A percentile compares a stretch with the other conserved stretches of the same genome.
Conservation (phyloP, 2,329 filamentous ascomycete genomes). For the Hypoxylon sp. region DNA sequence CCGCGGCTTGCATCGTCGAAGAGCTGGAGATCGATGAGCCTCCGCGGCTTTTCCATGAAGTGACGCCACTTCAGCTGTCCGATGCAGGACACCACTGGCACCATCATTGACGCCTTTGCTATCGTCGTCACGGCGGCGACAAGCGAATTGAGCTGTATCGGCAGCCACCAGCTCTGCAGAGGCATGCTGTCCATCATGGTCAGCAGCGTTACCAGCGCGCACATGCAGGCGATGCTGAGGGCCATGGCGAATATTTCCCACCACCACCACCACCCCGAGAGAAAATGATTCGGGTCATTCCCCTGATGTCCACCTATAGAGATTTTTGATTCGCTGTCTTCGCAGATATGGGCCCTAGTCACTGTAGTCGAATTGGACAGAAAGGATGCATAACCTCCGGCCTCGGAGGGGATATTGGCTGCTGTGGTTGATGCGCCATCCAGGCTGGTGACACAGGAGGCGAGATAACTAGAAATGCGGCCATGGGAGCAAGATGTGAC, state of each 20-base stretch:
- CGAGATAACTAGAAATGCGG: neutral
- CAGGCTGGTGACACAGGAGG: neutral
- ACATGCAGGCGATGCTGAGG: conserved; percentile 29
- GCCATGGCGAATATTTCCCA: conserved; percentile 35
- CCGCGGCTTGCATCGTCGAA: conserved; percentile 40
- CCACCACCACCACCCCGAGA: conserved; percentile 36
- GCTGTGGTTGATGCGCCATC: neutral
- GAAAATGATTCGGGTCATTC: too few species aligned
- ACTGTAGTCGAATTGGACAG: neutral
- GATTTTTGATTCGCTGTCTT: neutral
- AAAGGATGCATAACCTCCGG: neutral
- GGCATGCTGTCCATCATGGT: conserved; percentile 19
- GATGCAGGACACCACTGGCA: conserved; percentile 33
- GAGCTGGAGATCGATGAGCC: conserved; percentile 33
- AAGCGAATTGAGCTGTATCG: conserved; percentile 43
- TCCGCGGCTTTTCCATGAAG: conserved; percentile 11
- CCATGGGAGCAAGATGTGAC: neutral
- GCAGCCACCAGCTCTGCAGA: conserved; percentile 29
- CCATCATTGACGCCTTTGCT: conserved; percentile 33
- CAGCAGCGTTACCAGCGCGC: conserved; percentile 21
- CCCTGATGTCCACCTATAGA: neutral
- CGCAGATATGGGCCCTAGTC: too few species aligned
- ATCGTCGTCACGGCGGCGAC: conserved; percentile 35
- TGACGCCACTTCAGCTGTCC: conserved; percentile 39
- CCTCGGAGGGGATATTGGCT: neutral